Conservation (phyloP, 495 filamentous ascomycete genomes). For the Trichoderma asperelloides region DNA sequence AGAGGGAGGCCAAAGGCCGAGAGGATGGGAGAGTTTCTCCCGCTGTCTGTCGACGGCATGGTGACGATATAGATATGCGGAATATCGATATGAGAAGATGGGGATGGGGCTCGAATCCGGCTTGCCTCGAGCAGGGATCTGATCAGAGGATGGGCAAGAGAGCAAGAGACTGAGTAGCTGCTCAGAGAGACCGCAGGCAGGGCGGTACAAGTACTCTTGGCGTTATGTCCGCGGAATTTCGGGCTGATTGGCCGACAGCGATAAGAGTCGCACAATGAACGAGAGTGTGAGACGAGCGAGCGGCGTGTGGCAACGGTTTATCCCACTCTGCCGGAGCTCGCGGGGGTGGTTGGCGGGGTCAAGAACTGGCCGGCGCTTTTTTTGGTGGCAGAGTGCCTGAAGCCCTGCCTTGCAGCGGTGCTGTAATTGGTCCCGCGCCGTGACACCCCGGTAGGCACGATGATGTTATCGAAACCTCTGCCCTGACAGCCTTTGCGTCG, state of each 20-base stretch:
- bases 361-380: not conserved
- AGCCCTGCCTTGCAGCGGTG: not conserved
- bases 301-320: not conserved
- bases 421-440: not conserved
- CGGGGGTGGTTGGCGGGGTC: not conserved
- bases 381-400: not conserved
- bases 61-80: not conserved
- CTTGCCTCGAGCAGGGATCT: too few species aligned
- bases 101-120: too few species aligned
- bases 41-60: constrained; percentile 1
- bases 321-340: not conserved
- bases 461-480: constrained; percentile 1
- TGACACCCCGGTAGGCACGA: not conserved
- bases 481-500: not conserved
- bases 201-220: too few species aligned
- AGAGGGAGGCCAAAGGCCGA: constrained; percentile 3
- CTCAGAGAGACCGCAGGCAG: too few species aligned
- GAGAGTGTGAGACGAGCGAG: not conserved
- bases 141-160: too few species aligned
- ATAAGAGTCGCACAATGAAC: not conserved
- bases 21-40: not conserved
- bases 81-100: too few species aligned
- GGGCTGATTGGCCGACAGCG: too few species aligned
- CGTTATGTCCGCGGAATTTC: too few species aligned
- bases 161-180: too few species aligned